Evolutionary conservation across 176 grass and related monocot genomes (phyloP), one percentile per base, ranked within the genome.

Genomic region (Elaeis guineensis): DNA sequence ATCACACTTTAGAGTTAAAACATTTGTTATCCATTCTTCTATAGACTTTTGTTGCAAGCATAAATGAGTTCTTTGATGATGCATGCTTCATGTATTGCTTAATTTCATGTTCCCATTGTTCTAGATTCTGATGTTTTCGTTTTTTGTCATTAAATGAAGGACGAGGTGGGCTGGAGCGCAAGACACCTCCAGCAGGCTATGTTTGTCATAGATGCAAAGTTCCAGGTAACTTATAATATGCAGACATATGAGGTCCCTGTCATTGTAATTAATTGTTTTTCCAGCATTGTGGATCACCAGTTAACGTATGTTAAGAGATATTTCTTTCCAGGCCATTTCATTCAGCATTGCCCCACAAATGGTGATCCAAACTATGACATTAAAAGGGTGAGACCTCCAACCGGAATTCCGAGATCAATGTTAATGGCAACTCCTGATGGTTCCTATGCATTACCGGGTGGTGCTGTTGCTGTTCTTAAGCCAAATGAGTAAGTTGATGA

Each of bases 381-480:
- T 25, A 92, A 75, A 78, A 77, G 94, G 77, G 78, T 89, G 79
- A 98, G 92, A 78, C 84, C 94, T 17, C 94, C 94, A 64, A 98
- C 94, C 49, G 94, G 94, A 55, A 98, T 98, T 71, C 94, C 94
- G 66, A 98, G 92, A 76, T 98, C 94, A 55, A 98, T 98, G 94
- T 60, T 98, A 50, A 93, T 93, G 88, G 79, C 82, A 69, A 89
- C 88, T 72, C 81, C 79, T 25, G 94, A 98, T 83, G 94, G 94
- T 50, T 93, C 79, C 24, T 98, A 98, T 77, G 71, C 85, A 63
- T 67, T 98, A 61, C 94, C 94, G 73, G 85, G 84, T 58, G 94
- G 94, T 32, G 82, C 84, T 68, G 94, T 84, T 69, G 94, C 94
- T 65, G 94, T 98, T 80, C 79, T 98, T 54, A 90, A 75, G 74